A percentile compares a stretch with the other conserved stretches of the same genome.
Conservation (phyloP, 352 stramenopile genomes). For the Plasmopara muralis region DNA sequence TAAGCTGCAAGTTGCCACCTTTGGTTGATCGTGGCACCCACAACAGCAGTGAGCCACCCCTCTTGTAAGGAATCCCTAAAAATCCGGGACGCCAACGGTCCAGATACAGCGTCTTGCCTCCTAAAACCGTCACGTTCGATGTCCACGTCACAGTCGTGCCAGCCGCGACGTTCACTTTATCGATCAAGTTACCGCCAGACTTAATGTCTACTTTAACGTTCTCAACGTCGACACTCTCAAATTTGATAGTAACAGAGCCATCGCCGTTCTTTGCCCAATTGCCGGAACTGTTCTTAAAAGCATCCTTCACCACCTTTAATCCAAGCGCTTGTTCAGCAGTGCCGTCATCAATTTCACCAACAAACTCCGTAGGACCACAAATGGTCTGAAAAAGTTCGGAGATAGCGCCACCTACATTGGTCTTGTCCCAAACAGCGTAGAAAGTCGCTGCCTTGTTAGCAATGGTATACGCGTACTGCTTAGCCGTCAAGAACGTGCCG, state of each 20-base stretch:
- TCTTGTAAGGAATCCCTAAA: slow-evolving; percentile 24
- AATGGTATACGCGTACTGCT: slow-evolving; percentile 35
- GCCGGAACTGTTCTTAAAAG: slow-evolving; percentile 35
- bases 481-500: slow-evolving; percentile 24
- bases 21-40: slow-evolving; percentile 27
- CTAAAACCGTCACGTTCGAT: slow-evolving; percentile 23
- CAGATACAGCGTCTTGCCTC: slow-evolving; percentile 35
- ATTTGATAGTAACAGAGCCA: slow-evolving; percentile 27
- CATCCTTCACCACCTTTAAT: slow-evolving; percentile 29
- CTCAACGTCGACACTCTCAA: slow-evolving; percentile 25
- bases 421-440: slow-evolving; percentile 40
- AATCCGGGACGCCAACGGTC: slow-evolving; percentile 35
- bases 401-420: slow-evolving; percentile 33
- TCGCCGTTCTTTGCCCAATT: slow-evolving; percentile 29
- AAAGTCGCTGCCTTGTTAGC: slow-evolving; percentile 36
- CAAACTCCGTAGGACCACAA: slow-evolving; percentile 38
- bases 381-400: slow-evolving; percentile 49
- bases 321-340: slow-evolving; percentile 36
- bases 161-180: slow-evolving; percentile 22
- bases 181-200: slow-evolving; percentile 25
- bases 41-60: slow-evolving; percentile 31
- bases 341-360: slow-evolving; percentile 45
- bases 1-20: slow-evolving; percentile 22
- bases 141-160: slow-evolving; percentile 31
- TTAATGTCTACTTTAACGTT: slow-evolving; percentile 39